Evolutionary conservation across 352 stramenopile genomes (phyloP), one percentile per base, ranked within the genome.

Genomic region (Phytophthora capsici): DNA sequence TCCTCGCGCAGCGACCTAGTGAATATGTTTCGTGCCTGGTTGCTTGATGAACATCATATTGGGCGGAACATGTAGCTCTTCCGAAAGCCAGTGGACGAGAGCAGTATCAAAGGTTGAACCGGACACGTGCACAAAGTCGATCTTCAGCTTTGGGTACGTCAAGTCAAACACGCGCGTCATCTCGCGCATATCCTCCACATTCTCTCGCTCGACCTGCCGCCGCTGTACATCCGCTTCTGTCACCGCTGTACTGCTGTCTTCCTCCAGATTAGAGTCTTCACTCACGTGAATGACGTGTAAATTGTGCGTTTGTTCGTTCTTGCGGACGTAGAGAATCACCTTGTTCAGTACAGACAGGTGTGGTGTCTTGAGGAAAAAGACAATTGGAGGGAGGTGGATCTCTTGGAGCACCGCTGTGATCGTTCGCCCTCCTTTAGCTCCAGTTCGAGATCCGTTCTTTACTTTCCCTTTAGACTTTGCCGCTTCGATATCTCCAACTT

Each of bases 1-100:
- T 25, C 91, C 91, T 23, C 94, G 75, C 45, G 86, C 74, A 22
- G 86, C 82, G 25, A 98, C 82, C 57, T 96, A 90, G 70, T 98
- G 91, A 67, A 95, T 95, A 66, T 92, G 89, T 54, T 92, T 84
- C 48, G 84, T 82, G 65, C 96, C 77, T 13, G 93, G 90, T 71
- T 96, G 94, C 28, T 84, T 80, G 54, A 98, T 96, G 60, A 98
- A 98, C 89, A 98, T 97, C 86, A 96, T 96, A 53, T 98, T 98
- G 30, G 83, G 80, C 4, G 80, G 83, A 17, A 98, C 82, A 14
- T 68, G 49, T 22, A 97, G 66, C 41, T 94, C 75, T 32, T 85
- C 60, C 1, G 81, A 77, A 43, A 98, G 51, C 86, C 90, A 98
- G 55, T 97, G 83, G 14, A 98, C 87, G n/a, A 93, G 67, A n/a